Conservation (phyloP, 1,284 basidiomycete genomes). For the Cutaneotrichosporon arboriforme region DNA sequence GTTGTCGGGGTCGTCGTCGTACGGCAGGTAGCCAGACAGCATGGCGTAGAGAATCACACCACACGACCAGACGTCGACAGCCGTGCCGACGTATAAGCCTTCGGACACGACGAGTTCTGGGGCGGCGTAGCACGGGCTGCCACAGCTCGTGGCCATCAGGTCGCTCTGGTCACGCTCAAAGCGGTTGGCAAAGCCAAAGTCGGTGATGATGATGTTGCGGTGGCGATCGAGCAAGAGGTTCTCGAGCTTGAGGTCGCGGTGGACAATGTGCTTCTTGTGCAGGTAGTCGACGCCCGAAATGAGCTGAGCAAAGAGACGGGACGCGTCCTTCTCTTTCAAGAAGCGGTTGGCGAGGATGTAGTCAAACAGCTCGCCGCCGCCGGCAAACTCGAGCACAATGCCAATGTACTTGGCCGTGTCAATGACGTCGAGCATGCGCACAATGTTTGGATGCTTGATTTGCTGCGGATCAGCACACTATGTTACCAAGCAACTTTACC, state of each 20-base stretch:
- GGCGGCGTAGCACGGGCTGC: constrained; percentile 95
- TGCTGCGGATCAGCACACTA: constrained; percentile 52
- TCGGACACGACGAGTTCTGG: constrained; percentile 99
- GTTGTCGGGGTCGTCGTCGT: constrained; percentile 97
- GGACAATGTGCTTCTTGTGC: constrained; percentile 97
- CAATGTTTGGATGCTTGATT: constrained; percentile 96
- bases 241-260: constrained; percentile 98
- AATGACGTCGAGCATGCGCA: constrained; percentile 95
- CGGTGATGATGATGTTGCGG: constrained; percentile 98
- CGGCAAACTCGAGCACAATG: constrained; percentile 97
- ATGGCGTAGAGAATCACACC: constrained; percentile 99
- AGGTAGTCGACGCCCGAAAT: constrained; percentile 99
- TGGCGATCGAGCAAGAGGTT: constrained; percentile 95
- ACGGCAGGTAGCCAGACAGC: constrained; percentile 98
- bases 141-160: constrained; percentile 97
- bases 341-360: constrained; percentile 98
- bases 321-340: constrained; percentile 89
- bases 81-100: constrained; percentile 94
- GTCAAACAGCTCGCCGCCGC: constrained; percentile 95
- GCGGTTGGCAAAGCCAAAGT: constrained; percentile 97
- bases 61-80: constrained; percentile 98
- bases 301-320: constrained; percentile 95
- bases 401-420: constrained; percentile 99
- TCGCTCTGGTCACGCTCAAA: constrained; percentile 89
- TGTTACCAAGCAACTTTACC: constrained; percentile 65